Conservation (phyloP, 2,329 filamentous ascomycete species). For the Fusarium sp. region DNA sequence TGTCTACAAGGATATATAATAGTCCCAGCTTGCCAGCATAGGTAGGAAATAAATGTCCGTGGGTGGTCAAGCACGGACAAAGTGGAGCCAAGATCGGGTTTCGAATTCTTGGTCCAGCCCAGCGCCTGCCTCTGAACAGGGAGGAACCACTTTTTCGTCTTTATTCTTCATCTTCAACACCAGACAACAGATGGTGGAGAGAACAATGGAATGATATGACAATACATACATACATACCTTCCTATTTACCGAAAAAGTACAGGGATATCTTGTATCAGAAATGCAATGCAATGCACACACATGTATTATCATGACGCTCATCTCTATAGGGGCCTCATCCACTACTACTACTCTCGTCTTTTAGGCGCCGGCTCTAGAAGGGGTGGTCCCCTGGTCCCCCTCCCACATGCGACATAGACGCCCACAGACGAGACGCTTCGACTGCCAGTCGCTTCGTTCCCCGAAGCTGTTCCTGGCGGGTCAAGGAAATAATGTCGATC, state of each 20-base stretch:
- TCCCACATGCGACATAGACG: conserved; percentile 44
- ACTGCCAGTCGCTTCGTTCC: conserved; percentile 39
- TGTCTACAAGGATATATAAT: conserved; percentile 2
- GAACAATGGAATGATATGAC: conserved; percentile 1
- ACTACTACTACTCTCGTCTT: no score
- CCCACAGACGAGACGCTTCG: conserved; percentile 44
- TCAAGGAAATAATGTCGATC: conserved; percentile 34
- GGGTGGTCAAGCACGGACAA: no score
- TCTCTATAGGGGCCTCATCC: no score
- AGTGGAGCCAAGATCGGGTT: conserved; percentile 27
- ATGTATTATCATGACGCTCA: neutral
- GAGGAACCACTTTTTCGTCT: conserved; percentile 30
- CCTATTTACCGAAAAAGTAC: no score
- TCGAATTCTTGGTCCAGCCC: conserved; percentile 27
- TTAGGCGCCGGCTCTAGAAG: conserved; percentile 34
- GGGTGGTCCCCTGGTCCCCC: conserved; percentile 19
- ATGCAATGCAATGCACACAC: neutral
- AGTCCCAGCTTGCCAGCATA: no score
- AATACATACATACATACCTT: conserved; percentile 6
- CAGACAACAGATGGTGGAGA: neutral
- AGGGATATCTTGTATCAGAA: neutral
- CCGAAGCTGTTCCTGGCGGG: conserved; percentile 24
- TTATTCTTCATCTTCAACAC: conserved; percentile 13
- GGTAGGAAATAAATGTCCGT: no score
- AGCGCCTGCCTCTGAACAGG: conserved; percentile 27